Base-by-base conservation (phyloP, 805 yeast genomes). In the Monosporozyma aerobia region DNA sequence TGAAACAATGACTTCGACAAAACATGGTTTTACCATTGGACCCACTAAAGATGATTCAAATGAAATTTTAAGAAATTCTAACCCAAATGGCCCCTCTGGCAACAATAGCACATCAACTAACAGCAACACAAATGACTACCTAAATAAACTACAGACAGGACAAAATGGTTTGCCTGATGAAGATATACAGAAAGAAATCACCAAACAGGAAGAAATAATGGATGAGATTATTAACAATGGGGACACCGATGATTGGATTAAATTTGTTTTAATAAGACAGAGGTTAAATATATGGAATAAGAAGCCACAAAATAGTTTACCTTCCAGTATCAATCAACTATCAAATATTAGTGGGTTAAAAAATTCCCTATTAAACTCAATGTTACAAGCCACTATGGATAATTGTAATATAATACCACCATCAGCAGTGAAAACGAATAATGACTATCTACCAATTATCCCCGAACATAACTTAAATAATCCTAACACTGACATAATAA, bases 191-290 rank as follows among this genome's bases (percentile, higher is more conserved):
- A 54, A 58, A 23, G 53, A 54, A 22, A 50, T 57, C 3, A 52
- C 51, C 5, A 57, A 57, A 29, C 63, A 63, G 14, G 60, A 62
- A 27, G 61, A 57, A 14, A 46, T 65, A 29, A 53, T 66, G 19
- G 69, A 65, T 37, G 65, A 61, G 45, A 50, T 65, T 49, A 63
- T 65, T 8, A 62, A 63, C 48, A 60, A 59, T 48, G 69, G 69
- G 32, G 69, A 62, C 49, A 56, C 63, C 33, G 74, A 72, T 49
- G 72, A 72, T 51, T 72, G 76, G 75, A 56, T 72, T 33, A 60
- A 60, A 23, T 62, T 63, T 32, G 51, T 65, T 23, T 57, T 69
- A 53, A 62, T 65, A 29, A 63, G 61, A 49, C 70, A 69, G 48
- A 59, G 59, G 46, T 47, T 67, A n/a, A 56, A 57, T 23, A 46